Evolutionary conservation across 768 basidiomycete species (phyloP).

Genomic region (Boletus reticuloceps): DNA sequence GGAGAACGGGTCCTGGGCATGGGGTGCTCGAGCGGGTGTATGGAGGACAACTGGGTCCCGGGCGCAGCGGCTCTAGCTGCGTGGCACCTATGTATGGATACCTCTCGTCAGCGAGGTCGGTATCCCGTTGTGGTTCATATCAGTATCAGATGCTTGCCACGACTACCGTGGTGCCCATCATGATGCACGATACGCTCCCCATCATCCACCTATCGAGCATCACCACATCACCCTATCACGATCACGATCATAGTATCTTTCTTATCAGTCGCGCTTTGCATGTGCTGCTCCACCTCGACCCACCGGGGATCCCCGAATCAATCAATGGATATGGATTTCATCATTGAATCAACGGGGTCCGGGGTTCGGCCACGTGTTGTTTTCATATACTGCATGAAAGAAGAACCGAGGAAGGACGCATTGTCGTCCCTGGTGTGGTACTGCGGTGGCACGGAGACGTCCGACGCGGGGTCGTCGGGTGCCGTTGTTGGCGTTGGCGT

Average conservation of each 20-base stretch:
- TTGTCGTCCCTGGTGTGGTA: too few relatives aligned
- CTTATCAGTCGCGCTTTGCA: background rate
- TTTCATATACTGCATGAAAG: background rate
- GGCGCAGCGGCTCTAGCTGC: background rate
- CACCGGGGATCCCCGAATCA: background rate
- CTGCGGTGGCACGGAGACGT: background rate
- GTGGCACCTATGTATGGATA: too few relatives aligned
- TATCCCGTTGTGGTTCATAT: too few relatives aligned
- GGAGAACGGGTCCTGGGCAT: background rate
- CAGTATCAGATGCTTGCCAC: too few relatives aligned
- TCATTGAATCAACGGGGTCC: background rate
- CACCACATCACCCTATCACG: background rate
- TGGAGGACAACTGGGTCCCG: background rate
- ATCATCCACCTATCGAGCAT: background rate
- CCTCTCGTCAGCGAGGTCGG: too few relatives aligned
- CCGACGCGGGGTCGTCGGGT: background rate
- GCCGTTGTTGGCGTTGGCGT: background rate
- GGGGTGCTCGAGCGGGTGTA: background rate
- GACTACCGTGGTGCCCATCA: background rate
- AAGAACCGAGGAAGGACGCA: background rate
- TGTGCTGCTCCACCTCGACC: too few relatives aligned
- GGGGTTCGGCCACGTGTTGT: background rate
- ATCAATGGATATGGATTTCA: too few relatives aligned
- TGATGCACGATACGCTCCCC: background rate
- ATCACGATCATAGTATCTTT: background rate